A percentile compares a stretch with the other conserved stretches of the same genome.
These are phyloP conservation scores for Aechmea fasciata DNA, from an alignment of 176 grass and related monocot species.

Conservation along the genomic window DNA sequence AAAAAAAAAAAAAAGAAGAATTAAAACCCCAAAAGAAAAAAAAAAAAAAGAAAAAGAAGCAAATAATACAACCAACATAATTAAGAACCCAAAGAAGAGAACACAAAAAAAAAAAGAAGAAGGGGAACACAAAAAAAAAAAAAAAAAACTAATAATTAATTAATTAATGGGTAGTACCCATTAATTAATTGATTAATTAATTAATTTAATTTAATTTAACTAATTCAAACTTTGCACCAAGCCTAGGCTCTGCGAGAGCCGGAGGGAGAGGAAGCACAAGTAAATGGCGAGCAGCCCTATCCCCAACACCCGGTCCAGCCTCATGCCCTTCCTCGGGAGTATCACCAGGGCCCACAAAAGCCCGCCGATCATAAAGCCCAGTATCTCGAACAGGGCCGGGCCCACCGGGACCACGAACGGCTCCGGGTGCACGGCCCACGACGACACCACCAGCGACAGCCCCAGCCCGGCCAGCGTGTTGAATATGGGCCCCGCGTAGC, in stretches of 20 bases:
- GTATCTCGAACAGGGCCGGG: conserved; percentile 46
- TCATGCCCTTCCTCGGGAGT: conserved; percentile 65
- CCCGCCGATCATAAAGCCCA: conserved; percentile 46
- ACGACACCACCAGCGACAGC: conserved; percentile 48
- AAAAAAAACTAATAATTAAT: too few species aligned
- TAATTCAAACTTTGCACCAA: neutral
- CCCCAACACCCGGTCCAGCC: conserved; percentile 56
- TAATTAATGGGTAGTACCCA: too few species aligned
- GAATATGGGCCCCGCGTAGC: conserved; percentile 76
- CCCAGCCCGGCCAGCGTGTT: conserved; percentile 71
- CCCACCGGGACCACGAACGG: conserved; percentile 39
- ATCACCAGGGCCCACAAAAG: conserved; percentile 62
- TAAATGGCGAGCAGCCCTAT: conserved; percentile 63
- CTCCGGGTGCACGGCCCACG: conserved; percentile 36
- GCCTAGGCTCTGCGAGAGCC: conserved; percentile 40
- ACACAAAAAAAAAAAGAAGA: too few species aligned
- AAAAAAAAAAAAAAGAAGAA: too few species aligned
- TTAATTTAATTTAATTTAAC: too few species aligned
- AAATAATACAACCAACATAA: too few species aligned
- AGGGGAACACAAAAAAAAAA: too few species aligned
- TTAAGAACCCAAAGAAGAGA: too few species aligned
- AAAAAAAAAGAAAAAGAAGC: too few species aligned
- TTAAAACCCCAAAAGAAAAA: too few species aligned
- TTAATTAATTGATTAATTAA: too few species aligned
- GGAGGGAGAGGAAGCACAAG: conserved; percentile 43